These are phyloP conservation scores for Chloropicon primus DNA, from an alignment of 139 green algal species.

Conservation along the genomic window DNA sequence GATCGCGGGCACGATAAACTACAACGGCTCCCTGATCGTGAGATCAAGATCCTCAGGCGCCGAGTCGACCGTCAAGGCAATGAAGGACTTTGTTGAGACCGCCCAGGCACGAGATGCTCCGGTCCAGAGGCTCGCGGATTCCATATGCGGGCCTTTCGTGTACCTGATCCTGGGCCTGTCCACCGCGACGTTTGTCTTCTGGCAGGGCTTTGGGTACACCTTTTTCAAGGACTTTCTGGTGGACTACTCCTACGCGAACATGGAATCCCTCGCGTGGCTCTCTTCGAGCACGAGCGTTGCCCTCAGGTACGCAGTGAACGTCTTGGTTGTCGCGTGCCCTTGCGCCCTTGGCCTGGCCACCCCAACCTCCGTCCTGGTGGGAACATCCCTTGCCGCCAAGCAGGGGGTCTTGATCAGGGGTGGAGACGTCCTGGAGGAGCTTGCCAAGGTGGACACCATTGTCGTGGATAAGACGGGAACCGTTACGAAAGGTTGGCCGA, in stretches of 20 bases:
- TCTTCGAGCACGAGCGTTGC: slow-evolving; percentile 23
- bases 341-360: slow-evolving; percentile 85
- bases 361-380: slow-evolving; percentile 82
- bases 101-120: slow-evolving; percentile 49
- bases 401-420: slow-evolving; percentile 72
- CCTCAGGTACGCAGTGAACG: slow-evolving; percentile 74
- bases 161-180: slow-evolving; percentile 64
- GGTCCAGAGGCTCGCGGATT: slow-evolving; percentile 72
- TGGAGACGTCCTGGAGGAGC: slow-evolving; percentile 59
- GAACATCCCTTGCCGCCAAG: slow-evolving; percentile 54
- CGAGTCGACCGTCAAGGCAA: slow-evolving; percentile 67
- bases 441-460: slow-evolving; percentile 57
- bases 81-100: slow-evolving; percentile 29
- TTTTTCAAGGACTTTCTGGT: slow-evolving; percentile 48
- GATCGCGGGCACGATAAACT: slow-evolving; percentile 36
- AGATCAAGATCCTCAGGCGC: slow-evolving; percentile 42
- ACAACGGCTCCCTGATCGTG: slow-evolving; percentile 53
- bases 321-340: slow-evolving; percentile 86
- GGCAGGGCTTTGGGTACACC: slow-evolving; percentile 35
- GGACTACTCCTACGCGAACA: slow-evolving; percentile 16
- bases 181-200: slow-evolving; percentile 65
- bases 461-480: slow-evolving; percentile 95
- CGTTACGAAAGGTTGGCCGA: slow-evolving; percentile 62
- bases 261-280: not conserved
- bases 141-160: slow-evolving; percentile 55